Evolutionary conservation across 352 stramenopile genomes (phyloP).

Genomic region (Pythium apleroticum): DNA sequence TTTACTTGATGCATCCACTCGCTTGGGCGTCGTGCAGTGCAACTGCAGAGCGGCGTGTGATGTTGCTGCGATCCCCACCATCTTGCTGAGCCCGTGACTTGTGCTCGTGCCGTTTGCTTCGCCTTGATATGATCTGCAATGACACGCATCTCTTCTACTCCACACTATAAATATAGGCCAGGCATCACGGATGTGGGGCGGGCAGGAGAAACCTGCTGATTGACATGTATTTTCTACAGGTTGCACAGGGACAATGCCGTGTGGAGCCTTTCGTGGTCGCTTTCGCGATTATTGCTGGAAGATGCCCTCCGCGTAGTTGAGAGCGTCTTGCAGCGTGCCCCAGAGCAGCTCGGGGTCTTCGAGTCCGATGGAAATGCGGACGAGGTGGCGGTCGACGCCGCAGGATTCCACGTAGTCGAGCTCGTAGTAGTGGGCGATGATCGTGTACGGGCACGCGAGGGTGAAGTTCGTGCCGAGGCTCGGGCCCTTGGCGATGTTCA

Average conservation of each 20-base stretch:
- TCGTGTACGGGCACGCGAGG: conserved; percentile 90
- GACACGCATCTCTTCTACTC: neutral
- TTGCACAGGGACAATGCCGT: neutral
- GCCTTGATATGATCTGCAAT: neutral
- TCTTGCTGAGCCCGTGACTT: neutral
- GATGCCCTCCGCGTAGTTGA: conserved; percentile 30
- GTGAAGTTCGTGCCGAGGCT: conserved; percentile 95
- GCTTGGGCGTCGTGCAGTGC: conserved; percentile 22
- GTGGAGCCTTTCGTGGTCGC: neutral
- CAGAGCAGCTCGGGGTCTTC: conserved; percentile 84
- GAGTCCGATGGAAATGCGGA: conserved; percentile 91
- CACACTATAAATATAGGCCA: neutral
- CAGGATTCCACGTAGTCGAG: conserved; percentile 91
- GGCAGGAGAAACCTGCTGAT: neutral
- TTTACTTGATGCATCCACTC: neutral
- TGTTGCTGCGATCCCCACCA: conserved; percentile 5
- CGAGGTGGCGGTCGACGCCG: conserved; percentile 88
- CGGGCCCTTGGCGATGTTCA: conserved; percentile 84
- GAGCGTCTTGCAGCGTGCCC: conserved; percentile 50
- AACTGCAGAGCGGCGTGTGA: conserved; percentile 21
- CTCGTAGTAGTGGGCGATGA: conserved; percentile 93
- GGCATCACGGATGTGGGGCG: too few relatives aligned
- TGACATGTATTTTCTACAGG: conserved; percentile 8
- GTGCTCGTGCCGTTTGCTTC: neutral
- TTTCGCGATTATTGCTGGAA: conserved; percentile 17